phyloP scores from a whole-genome alignment of 164 flowering plant species.

The Aristolochia fimbriata region DNA sequence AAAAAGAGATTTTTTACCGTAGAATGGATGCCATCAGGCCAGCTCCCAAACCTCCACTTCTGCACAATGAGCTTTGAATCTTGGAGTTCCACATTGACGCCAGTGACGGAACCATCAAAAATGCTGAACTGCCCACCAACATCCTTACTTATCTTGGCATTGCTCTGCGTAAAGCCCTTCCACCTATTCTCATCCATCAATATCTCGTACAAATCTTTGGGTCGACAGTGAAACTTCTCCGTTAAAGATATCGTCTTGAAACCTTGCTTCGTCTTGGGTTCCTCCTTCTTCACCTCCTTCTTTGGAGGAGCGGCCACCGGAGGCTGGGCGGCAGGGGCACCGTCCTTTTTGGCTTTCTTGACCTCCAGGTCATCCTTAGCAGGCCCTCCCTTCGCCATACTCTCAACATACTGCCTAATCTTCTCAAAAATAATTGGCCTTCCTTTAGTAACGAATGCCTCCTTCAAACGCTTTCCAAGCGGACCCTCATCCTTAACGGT shows the following conservation, averaged over 20 bases:
- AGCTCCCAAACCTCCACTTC: constrained; percentile 89
- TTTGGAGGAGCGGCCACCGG: constrained; percentile 14
- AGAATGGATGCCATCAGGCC: constrained; percentile 84
- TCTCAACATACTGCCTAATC: constrained; percentile 61
- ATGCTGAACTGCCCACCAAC: constrained; percentile 79
- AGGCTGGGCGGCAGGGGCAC: background rate
- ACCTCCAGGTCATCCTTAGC: constrained; percentile 76
- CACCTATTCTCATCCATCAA: constrained; percentile 98
- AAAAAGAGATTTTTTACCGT: constrained; percentile 32
- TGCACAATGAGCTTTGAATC: constrained; percentile 89
- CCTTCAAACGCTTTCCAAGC: constrained; percentile 56
- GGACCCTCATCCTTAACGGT: constrained; percentile 69
- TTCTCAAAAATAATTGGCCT: constrained; percentile 59
- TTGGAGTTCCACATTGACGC: constrained; percentile 70
- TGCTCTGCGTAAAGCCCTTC: constrained; percentile 97
- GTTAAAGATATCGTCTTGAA: constrained; percentile 69
- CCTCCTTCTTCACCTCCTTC: constrained; percentile 24
- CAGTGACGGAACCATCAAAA: constrained; percentile 88
- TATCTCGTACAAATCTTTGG: constrained; percentile 79
- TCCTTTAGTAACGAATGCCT: constrained; percentile 62
- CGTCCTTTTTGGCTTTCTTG: constrained; percentile 32
- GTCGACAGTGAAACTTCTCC: constrained; percentile 84
- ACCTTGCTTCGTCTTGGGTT: constrained; percentile 52
- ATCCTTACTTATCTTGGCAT: constrained; percentile 87
- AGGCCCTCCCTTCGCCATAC: constrained; percentile 90